These are phyloP conservation scores for Phialemoniopsis sp. DNA, from an alignment of 2,329 filamentous ascomycete genomes.

Conservation along the genomic window DNA sequence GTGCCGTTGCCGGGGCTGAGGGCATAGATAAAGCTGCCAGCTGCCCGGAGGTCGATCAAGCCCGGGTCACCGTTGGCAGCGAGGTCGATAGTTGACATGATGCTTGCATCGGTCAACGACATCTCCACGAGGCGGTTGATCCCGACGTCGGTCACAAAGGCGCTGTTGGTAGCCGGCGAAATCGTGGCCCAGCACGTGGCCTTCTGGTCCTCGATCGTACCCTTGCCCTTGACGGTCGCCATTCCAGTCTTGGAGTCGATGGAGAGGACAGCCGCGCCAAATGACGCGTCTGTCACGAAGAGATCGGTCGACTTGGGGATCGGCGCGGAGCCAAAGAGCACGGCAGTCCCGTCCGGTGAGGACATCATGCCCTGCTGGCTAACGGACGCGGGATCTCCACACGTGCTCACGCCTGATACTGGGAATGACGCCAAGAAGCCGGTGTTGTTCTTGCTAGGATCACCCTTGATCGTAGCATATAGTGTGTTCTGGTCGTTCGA, in stretches of 20 bases:
- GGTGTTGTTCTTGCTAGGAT: constrained; percentile 47
- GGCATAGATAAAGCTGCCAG: constrained; percentile 53
- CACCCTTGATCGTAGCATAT: constrained; percentile 56
- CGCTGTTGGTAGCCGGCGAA: constrained; percentile 39
- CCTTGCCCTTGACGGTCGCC: constrained; percentile 29
- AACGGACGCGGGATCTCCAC: constrained; percentile 9
- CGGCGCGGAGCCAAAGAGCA: constrained; percentile 46
- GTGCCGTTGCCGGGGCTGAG: constrained; percentile 48
- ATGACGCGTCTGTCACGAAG: constrained; percentile 55
- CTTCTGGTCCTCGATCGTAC: constrained; percentile 42
- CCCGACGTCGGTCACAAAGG: constrained; percentile 54
- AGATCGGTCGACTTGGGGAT: constrained; percentile 40
- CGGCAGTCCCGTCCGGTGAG: constrained; percentile 50
- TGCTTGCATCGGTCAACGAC: constrained; percentile 39
- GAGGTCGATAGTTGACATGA: constrained; percentile 38
- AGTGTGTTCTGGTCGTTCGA: constrained; percentile 47
- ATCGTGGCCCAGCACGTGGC: constrained; percentile 57
- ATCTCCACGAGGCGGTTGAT: constrained; percentile 53
- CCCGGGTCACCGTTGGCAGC: constrained; percentile 42
- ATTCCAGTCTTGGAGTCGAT: constrained; percentile 30
- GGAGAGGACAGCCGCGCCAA: constrained; percentile 47
- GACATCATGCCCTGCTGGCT: constrained; percentile 22
- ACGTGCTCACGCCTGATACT: constrained; percentile 22
- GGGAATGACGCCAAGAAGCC: constrained; percentile 52
- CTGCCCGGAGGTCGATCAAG: constrained; percentile 48